A percentile compares a stretch with the other conserved stretches of the same genome.
These are phyloP conservation scores for Agrocybe praecox DNA, from an alignment of 768 basidiomycete species.

Conservation along the genomic window DNA sequence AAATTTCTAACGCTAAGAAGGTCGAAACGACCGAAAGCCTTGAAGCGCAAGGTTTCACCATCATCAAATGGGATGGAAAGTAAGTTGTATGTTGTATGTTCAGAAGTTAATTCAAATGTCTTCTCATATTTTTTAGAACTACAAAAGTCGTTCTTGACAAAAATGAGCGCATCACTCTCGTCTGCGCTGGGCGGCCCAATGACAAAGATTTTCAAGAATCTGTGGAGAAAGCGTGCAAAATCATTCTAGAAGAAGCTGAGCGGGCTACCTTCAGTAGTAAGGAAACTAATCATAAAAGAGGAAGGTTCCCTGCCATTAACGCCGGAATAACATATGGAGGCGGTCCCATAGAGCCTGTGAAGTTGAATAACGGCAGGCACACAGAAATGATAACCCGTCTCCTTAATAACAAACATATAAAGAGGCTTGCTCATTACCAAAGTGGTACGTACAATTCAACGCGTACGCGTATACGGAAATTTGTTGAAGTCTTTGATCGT, in stretches of 20 bases:
- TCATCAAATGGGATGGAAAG: not conserved
- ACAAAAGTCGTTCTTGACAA: not conserved
- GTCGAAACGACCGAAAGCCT: not conserved
- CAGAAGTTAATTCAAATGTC: not conserved
- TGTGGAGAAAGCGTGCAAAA: not conserved
- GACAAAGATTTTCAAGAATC: not conserved
- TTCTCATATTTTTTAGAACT: not conserved
- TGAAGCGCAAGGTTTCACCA: not conserved
- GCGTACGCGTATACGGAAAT: too few species aligned
- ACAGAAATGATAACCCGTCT: not conserved
- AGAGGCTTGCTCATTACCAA: not conserved
- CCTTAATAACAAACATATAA: not conserved
- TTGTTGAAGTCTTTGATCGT: not conserved
- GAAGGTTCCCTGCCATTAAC: slow-evolving; percentile 5
- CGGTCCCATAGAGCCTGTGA: not conserved
- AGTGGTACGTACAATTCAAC: not conserved
- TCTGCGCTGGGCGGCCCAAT: not conserved
- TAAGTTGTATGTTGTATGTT: not conserved
- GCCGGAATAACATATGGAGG: slow-evolving; percentile 3
- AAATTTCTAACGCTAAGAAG: not conserved
- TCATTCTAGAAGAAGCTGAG: not conserved
- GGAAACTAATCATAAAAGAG: not conserved
- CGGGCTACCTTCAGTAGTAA: not conserved
- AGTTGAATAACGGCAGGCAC: not conserved
- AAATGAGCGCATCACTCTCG: not conserved